A percentile compares a stretch with the other conserved stretches of the same genome.
Conservation (phyloP, 441 rosid species). For the Populus tomentosa region DNA sequence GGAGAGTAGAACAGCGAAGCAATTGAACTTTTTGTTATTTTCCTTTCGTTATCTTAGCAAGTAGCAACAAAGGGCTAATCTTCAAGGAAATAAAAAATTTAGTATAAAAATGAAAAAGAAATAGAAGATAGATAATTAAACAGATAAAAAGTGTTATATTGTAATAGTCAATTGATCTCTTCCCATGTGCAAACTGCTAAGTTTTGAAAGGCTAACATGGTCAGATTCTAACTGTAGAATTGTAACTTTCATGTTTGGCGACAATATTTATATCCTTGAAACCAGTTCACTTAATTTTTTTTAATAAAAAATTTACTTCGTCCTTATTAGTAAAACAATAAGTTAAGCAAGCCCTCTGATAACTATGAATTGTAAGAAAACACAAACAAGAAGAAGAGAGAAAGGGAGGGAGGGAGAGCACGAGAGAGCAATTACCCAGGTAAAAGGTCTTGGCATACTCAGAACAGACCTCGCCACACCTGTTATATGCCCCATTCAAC, state of each 20-base stretch:
- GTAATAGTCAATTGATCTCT: not conserved
- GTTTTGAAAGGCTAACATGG: not conserved
- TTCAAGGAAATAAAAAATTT: not conserved
- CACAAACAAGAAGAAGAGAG: not conserved
- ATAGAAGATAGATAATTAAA: not conserved
- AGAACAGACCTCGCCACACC: constrained; percentile 55
- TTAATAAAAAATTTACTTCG: no score
- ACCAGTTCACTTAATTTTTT: not conserved
- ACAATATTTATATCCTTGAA: not conserved
- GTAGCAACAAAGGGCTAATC: not conserved
- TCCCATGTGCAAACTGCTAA: not conserved
- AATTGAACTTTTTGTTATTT: not conserved
- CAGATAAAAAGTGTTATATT: not conserved
- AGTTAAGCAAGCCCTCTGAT: not conserved
- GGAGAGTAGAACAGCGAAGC: not conserved
- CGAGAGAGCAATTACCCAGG: constrained; percentile 28
- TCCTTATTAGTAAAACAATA: not conserved
- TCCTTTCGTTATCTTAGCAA: not conserved
- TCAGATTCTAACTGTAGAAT: not conserved
- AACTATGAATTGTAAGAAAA: not conserved
- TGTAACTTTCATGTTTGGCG: not conserved
- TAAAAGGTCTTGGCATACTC: constrained; percentile 58
- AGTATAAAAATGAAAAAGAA: not conserved
- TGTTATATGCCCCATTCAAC: constrained; percentile 40
- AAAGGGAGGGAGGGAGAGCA: not conserved